Conservation (phyloP, 2,329 filamentous ascomycete genomes). For the Pseudopithomyces chartarum region DNA sequence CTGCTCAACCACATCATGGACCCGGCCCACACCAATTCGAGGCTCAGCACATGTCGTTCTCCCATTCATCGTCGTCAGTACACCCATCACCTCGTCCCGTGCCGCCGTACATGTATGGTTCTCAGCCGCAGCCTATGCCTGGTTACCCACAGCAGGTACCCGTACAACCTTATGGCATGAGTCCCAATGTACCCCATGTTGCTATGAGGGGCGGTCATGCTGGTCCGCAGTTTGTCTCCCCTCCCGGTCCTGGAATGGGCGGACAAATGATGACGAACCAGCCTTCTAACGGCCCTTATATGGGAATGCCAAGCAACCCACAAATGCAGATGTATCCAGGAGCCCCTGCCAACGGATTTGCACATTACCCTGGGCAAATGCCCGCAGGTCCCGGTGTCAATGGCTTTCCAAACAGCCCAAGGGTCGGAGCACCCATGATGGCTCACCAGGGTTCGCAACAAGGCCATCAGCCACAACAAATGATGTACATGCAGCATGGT, state of each 20-base stretch:
- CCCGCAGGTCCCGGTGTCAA: slow-evolving; percentile 66
- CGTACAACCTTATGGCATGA: slow-evolving; percentile 75
- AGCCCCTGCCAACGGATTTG: slow-evolving; percentile 68
- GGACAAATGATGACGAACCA: slow-evolving; percentile 80
- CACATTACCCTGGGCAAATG: slow-evolving; percentile 58
- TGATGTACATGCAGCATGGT: slow-evolving; percentile 76
- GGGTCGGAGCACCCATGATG: slow-evolving; percentile 84
- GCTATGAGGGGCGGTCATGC: slow-evolving; percentile 73
- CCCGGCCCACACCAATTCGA: slow-evolving; percentile 74
- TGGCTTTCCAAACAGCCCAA: slow-evolving; percentile 82
- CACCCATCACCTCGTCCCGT: slow-evolving; percentile 83
- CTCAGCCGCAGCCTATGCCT: slow-evolving; percentile 60
- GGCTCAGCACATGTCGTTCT: slow-evolving; percentile 85
- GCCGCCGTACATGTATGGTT: slow-evolving; percentile 72
- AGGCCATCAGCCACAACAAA: slow-evolving; percentile 70
- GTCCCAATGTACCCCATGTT: slow-evolving; percentile 72
- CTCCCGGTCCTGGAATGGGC: slow-evolving; percentile 73
- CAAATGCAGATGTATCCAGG: slow-evolving; percentile 85
- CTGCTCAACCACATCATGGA: slow-evolving; percentile 73
- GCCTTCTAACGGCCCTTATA: slow-evolving; percentile 69
- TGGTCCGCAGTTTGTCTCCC: slow-evolving; percentile 72
- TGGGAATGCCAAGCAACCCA: slow-evolving; percentile 69
- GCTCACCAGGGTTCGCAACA: slow-evolving; percentile 92
- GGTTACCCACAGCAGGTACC: slow-evolving; percentile 55
- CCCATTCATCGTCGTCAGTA: slow-evolving; percentile 76